phyloP scores from a whole-genome alignment of 1,284 basidiomycete species.

The Ganoderma boninense region DNA sequence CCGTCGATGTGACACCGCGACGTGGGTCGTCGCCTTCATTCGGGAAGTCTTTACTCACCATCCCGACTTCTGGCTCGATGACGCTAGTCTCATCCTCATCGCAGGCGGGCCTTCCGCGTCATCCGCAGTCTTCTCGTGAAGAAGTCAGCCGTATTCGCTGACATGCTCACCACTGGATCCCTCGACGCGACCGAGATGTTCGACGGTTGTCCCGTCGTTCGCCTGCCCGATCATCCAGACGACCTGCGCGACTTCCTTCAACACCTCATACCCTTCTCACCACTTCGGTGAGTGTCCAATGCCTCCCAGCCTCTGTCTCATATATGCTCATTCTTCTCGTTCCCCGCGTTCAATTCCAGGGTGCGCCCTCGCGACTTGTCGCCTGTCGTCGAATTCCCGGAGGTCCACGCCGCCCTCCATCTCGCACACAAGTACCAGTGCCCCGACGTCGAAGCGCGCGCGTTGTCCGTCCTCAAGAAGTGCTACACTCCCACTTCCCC shows the following conservation, averaged over 20 bases:
- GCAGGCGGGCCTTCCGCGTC: constrained; percentile 30
- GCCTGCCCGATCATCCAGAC: background rate
- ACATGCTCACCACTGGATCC: background rate
- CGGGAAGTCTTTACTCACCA: background rate
- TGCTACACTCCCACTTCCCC: too few species aligned
- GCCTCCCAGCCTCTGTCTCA: too few species aligned
- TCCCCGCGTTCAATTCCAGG: background rate
- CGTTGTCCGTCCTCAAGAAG: too few species aligned
- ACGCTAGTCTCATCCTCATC: constrained; percentile 35
- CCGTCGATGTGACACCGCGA: too few species aligned
- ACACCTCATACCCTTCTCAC: background rate
- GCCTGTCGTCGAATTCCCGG: too few species aligned
- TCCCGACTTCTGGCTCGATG: constrained; percentile 31
- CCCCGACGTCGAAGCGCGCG: too few species aligned
- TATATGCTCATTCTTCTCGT: too few species aligned
- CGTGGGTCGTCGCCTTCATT: too few species aligned
- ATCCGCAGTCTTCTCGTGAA: constrained; percentile 27
- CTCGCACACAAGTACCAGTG: background rate
- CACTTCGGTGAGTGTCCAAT: background rate
- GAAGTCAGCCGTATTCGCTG: constrained; percentile 20
- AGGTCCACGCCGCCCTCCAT: too few species aligned
- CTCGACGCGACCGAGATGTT: background rate
- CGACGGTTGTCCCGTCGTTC: background rate
- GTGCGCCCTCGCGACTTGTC: background rate
- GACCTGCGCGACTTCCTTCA: background rate